Base-by-base conservation (phyloP, 2,329 filamentous ascomycete species). In the Talaromyces sp. region DNA sequence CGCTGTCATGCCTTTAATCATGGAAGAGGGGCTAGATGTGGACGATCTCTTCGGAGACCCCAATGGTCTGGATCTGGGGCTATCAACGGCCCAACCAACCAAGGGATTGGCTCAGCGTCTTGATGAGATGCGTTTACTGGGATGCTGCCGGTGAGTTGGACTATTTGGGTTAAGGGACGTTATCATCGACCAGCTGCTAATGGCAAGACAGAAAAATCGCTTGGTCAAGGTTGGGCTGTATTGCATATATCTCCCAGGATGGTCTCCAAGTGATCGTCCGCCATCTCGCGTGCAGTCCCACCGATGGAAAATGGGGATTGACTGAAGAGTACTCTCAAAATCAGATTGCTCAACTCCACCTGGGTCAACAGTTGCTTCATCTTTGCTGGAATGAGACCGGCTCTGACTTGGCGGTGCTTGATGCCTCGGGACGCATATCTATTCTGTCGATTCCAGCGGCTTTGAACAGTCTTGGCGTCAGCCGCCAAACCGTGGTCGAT, bases 181-280 rank as follows among this genome's bases (percentile, higher is more conserved):
- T 17, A 15, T 7, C 11, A 2, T 22, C 5, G 19, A 22, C 4
- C 51, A 36, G 11, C 5, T 22, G 56, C 69, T 76, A 60, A 77
- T 74, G 67, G 70, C 45, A 34, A 11, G 58, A 53, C 70, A 96
- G 93, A 75, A 88, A 87, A 69, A 85, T 97, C 63, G 88, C 91
- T 34, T 98, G 94, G 93, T 97, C 94, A 11, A 93, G 89, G 72
- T 86, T 88, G 67, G 94, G 94, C 51, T 92, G 89, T 67, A 91
- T 98, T 70, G 93, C 93, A 31, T 90, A 89, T 63, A 90, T 98
- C 69, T 86, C 89, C 22, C 80, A 86, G 17, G 90, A 93, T 77
- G 90, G 91, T 31, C 84, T 85, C 58, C 84, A 83, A 15, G 81
- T 97, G 61, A 88, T 91, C 73, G 83, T 96, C 54, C 88, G 89